Evolutionary conservation across 495 filamentous ascomycete genomes (phyloP), one percentile per base, ranked within the genome.

Genomic region (Trichoderma orchidacearum): DNA sequence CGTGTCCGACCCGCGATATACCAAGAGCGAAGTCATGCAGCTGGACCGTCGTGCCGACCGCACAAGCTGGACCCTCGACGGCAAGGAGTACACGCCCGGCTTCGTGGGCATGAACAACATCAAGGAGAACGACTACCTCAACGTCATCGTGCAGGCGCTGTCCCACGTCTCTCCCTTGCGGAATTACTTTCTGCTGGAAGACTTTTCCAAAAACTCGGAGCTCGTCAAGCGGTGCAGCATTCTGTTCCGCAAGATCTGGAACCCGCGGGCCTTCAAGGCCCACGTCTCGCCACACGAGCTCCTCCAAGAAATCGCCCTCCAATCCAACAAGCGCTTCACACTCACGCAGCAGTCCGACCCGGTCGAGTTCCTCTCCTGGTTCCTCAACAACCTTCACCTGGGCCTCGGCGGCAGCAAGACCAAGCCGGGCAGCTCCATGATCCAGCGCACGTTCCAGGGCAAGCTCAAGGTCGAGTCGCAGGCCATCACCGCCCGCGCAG

Each of bases 41-140:
- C 68, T 97, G 11, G 93, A 97, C 70, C 86, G 80, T 63, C 85
- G 87, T 65, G 80, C 82, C 32, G n/a, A 30, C 30, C 81, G 82
- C 64, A 78, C 77, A 30, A 82, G 85, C 25, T 90, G 82, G 80
- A 90, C 95, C 61, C 75, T 97, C 18, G 72, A 73, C 17, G 87
- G 87, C 32, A 85, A 85, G 64, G 83, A 85, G 67, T 99, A 97
- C 68, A 83, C 84, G 60, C 93, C 89, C 60, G 89, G 93, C 3
- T 99, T 95, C 66, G 90, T 99, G 59, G 93, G 93, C 58, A 90
- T 99, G 85, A 97, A 99, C 75, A 96, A 99, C 68, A 97, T 99
- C 75, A 99, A 99, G 68, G 89, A 89, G 51, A 99, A 99, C 71
- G 93, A 99, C 71, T 99, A 97, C 70, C 78, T 97, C 61, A 99